A percentile compares a stretch with the other conserved stretches of the same genome.
Evolutionary conservation across 805 yeast species (phyloP).

Genomic region (Starmerella roubikii): DNA sequence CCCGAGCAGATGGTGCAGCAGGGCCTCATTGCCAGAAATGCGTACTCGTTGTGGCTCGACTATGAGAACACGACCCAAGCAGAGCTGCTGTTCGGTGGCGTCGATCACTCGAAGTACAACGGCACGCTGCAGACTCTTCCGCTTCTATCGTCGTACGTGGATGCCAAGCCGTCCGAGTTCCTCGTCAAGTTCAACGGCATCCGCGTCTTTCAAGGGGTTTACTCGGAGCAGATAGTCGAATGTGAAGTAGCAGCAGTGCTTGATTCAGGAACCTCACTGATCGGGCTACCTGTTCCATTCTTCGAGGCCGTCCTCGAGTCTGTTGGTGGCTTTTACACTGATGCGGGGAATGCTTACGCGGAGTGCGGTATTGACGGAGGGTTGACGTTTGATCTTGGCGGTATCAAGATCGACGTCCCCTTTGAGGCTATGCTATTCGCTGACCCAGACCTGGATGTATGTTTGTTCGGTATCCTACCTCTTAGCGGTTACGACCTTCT

Average conservation of each 20-base stretch:
- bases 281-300: constrained; percentile 33
- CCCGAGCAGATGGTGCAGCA: constrained; percentile 26
- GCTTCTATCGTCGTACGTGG: neutral
- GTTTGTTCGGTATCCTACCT: constrained; percentile 9
- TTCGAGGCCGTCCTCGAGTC: too few species aligned
- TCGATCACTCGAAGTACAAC: constrained; percentile 46
- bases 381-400: constrained; percentile 16
- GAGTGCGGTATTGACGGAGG: neutral
- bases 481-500: constrained; percentile 24
- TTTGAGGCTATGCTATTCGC: constrained; percentile 13
- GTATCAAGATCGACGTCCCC: constrained; percentile 17
- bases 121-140: too few species aligned
- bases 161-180: too few species aligned
- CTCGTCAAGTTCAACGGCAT: too few species aligned
- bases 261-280: constrained; percentile 40
- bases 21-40: constrained; percentile 31
- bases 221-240: constrained; percentile 1
- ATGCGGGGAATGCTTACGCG: constrained; percentile 5
- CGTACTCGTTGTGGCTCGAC: constrained; percentile 37
- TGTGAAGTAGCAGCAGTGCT: too few species aligned
- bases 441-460: neutral
- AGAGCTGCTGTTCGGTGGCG: constrained; percentile 42
- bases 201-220: constrained; percentile 10
- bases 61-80: constrained; percentile 19
- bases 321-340: constrained; percentile 3